phyloP scores from a whole-genome alignment of 495 filamentous ascomycete species.

The Hypoxylon crocopeplum region DNA sequence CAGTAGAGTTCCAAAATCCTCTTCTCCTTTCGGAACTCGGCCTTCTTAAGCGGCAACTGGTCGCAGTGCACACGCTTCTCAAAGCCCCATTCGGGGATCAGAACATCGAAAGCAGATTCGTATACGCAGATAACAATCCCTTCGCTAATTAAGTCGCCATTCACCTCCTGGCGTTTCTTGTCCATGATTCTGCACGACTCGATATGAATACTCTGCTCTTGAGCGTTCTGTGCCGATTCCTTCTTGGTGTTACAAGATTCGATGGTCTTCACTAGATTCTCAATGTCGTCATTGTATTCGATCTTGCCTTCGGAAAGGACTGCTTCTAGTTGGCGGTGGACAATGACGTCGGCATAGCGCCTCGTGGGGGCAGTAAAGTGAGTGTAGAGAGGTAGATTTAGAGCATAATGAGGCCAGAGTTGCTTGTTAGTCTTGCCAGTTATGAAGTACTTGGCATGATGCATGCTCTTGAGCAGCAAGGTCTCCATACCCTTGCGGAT shows the following conservation, averaged over 20 bases:
- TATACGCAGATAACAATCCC: conserved; percentile 97
- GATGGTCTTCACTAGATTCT: conserved; percentile 87
- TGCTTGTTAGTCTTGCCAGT: conserved; percentile 74
- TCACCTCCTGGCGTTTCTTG: conserved; percentile 79
- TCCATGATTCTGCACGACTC: conserved; percentile 96
- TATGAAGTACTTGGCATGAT: conserved; percentile 93
- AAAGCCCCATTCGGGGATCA: conserved; percentile 97
- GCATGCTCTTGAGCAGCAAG: conserved; percentile 89
- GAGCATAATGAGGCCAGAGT: conserved; percentile 82
- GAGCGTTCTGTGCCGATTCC: conserved; percentile 94
- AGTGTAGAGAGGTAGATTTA: conserved; percentile 93
- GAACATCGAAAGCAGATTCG: conserved; percentile 97
- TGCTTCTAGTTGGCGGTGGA: conserved; percentile 92
- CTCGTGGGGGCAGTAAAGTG: conserved; percentile 97
- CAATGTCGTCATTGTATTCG: conserved; percentile 89
- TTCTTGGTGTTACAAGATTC: conserved; percentile 99
- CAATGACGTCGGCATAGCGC: conserved; percentile 92
- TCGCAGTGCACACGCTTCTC: conserved; percentile 99
- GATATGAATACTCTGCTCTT: conserved; percentile 98
- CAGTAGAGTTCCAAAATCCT: conserved; percentile 95
- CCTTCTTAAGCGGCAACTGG: conserved; percentile 97
- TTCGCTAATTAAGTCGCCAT: conserved; percentile 93
- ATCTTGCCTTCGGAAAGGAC: conserved; percentile 81
- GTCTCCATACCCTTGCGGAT: conserved; percentile 98
- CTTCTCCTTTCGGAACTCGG: conserved; percentile 94